Base-by-base conservation (phyloP, 164 flowering plant species). In the Sextonia rubra region DNA sequence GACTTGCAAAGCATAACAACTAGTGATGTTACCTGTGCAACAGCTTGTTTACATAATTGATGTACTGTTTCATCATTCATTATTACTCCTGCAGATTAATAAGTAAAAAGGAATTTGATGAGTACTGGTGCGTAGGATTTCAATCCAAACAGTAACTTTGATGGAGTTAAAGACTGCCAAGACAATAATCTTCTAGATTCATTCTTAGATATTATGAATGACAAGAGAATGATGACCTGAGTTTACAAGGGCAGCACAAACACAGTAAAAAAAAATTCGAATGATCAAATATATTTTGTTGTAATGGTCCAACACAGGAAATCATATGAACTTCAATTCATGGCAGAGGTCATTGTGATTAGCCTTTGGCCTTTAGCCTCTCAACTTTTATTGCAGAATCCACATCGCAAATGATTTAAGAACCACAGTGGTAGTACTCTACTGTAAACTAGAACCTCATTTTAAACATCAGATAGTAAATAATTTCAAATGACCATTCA, bases 31-130 rank as follows among this genome's bases (percentile, higher is more conserved):
- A 93, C 98, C 98, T 93, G 98, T 12, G 97, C 71, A 68, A 96
- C 92, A 77, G 99, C 99, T 78, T 93, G 99, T 75, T 90, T 96
- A 71, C 98, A 91, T 74, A 96, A 72, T 76, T 96, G 99, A 77
- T 90, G 89, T 27, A 96, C 97, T 23, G 98, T 93, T 83, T 93
- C 99, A 69, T 96, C 99, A 85, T 96, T 96, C 97, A 96, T 83
- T 70, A 96, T 93, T 25, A 93, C 91, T 68, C 99, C 99, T 96
- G 75, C 71, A 87, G n/a, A 30, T 25, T 61, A 60, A 6, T 24
- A 69, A 1, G 56, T 25, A 14, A 27, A 17, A 17, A 48, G 48
- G 9, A 24, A 27, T 25, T n/a, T 24, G n/a, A 4, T 60, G 68
- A 71, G 17, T 47, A 49, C 24, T 25, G 12, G 60, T 26, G 56